Conservation (phyloP, 1,284 basidiomycete species). For the Exobasidium cylindrosporum region DNA sequence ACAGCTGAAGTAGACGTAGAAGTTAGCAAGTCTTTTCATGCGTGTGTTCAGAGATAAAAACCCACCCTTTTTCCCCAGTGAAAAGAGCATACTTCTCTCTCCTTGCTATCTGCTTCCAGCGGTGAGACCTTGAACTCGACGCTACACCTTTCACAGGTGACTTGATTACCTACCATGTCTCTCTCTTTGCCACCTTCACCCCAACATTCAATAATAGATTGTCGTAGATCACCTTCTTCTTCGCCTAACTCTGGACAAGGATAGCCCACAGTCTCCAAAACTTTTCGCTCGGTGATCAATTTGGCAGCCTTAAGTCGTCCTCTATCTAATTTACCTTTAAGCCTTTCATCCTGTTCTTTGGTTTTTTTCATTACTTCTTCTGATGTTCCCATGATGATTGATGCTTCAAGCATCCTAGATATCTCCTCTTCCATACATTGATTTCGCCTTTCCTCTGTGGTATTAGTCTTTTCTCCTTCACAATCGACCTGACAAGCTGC, state of each 20-base stretch:
- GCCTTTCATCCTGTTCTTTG: neutral
- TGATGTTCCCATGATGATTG: constrained; percentile 54
- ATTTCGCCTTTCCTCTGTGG: neutral
- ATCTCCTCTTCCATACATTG: neutral
- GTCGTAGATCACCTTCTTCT: neutral
- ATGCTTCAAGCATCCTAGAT: neutral
- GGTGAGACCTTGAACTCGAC: constrained; percentile 29
- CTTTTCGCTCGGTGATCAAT: neutral
- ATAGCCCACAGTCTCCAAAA: neutral
- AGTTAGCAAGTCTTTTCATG: neutral
- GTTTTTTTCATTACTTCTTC: constrained; percentile 63
- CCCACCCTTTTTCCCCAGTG: constrained; percentile 38
- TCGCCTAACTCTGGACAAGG: neutral
- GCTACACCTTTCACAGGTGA: constrained; percentile 43
- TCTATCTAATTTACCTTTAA: neutral
- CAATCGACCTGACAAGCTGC: neutral
- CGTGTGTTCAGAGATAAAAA: neutral
- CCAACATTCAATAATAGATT: constrained; percentile 24
- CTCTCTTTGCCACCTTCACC: constrained; percentile 27
- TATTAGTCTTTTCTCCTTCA: neutral
- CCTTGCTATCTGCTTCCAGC: constrained; percentile 27
- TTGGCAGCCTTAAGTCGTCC: neutral
- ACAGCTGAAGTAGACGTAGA: neutral
- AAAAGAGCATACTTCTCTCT: constrained; percentile 37
- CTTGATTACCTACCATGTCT: constrained; percentile 32